phyloP scores from a whole-genome alignment of 2,329 filamentous ascomycete species.

The Aspergillus sp. region DNA sequence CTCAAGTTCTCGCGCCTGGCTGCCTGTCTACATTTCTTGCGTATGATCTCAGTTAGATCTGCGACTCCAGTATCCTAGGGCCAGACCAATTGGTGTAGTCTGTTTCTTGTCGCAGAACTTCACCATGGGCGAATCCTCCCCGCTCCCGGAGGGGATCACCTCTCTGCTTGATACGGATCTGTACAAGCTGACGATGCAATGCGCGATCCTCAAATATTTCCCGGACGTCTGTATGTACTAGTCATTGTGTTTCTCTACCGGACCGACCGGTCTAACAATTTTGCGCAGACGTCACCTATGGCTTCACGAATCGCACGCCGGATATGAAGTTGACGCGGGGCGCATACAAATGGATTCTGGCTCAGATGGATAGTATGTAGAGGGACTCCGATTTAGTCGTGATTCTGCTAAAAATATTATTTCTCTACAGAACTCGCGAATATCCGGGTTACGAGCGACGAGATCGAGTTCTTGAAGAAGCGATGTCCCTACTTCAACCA shows the following conservation, averaged over 20 bases:
- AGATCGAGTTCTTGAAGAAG: slow-evolving; percentile 73
- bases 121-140: slow-evolving; percentile 30
- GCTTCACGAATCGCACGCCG: slow-evolving; percentile 92
- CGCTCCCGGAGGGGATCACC: slow-evolving; percentile 67
- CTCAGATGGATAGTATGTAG: slow-evolving; percentile 73
- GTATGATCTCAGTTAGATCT: not conserved
- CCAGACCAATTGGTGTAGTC: not conserved
- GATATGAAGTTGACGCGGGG: slow-evolving; percentile 84
- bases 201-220: slow-evolving; percentile 90
- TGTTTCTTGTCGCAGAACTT: not conserved
- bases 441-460: slow-evolving; percentile 74
- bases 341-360: slow-evolving; percentile 81
- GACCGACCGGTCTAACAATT: slow-evolving; percentile 2
- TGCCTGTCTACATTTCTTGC: not conserved
- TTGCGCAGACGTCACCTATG: slow-evolving; percentile 71
- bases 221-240: slow-evolving; percentile 56
- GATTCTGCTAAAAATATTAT: not conserved
- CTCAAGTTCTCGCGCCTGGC: not conserved
- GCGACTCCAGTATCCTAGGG: not conserved
- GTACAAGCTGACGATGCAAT: slow-evolving; percentile 99
- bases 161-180: slow-evolving; percentile 82
- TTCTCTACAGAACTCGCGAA: slow-evolving; percentile 68
- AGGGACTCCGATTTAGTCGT: too few relatives aligned
- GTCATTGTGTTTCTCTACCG: too few relatives aligned
- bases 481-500: slow-evolving; percentile 78